phyloP scores from a whole-genome alignment of 805 yeast genomes.

The fission yeast (Schizosaccharomyces pombe) region ASM294v3 CU329670.1:619001-619500 shows the following conservation, averaged over 20 bases:
- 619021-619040: constrained; percentile 32
- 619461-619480: constrained; percentile 31
- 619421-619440: constrained; percentile 64
- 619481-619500: constrained; percentile 27
- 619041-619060: constrained; percentile 31
- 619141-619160: constrained; percentile 6
- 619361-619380: constrained; percentile 25
- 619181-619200: constrained; percentile 19
- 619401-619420: constrained; percentile 43
- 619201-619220: neutral
- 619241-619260: neutral
- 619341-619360: constrained; percentile 42
- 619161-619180: constrained; percentile 33
- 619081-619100: constrained; percentile 30
- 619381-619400: constrained; percentile 25
- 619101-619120: constrained; percentile 61
- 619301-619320: neutral
- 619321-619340: constrained; percentile 18
- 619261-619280: neutral
- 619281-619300: neutral
- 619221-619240: neutral
- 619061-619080: constrained; percentile 19
- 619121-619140: constrained; percentile 52
- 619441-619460: constrained; percentile 32
- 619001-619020: constrained; percentile 63